Evolutionary conservation across 768 basidiomycete genomes (phyloP), one percentile per base, ranked within the genome.

Genomic region (Macrolepiota dolichaula): DNA sequence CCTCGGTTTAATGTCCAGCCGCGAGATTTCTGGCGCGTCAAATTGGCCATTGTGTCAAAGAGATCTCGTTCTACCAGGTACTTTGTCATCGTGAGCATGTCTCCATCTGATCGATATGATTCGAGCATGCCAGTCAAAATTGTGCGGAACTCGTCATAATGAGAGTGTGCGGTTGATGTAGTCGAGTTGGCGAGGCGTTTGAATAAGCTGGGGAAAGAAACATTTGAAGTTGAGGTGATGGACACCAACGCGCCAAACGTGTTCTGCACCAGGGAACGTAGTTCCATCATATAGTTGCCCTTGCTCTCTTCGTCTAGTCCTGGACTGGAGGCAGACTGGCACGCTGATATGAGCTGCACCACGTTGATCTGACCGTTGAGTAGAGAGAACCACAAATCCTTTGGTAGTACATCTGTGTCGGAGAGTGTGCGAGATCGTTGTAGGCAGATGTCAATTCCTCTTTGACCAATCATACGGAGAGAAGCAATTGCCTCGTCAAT

Each of bases 71-170:
- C 83, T 46, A 95, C 77, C 49, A 98, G 76, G 62, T 86, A 85
- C 64, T 89, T 92, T 24, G 94, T 91, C 67, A 96, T 94, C 46
- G 80, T 74, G 25, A 98, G 77, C 81, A 96, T 85, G 65, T 98
- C 96, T 27, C 91, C 92, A 64, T 99, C 96, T 3, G 90, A 86
- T 40, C 89, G 86, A 75, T 98, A 98, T 1, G 94, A 90, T 68
- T 96, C 94, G 67, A 98, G 74, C 93, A 98, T 99, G n/a, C 93
- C 91, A 0, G 87, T 88, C 32, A 99, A 79, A 62, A 99, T 95
- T 11, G 85, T 83, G 49, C 94, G 83, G 73, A 98, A 96, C 73
- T 98, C 96, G 22, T 88, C 86, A 73, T 98, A 98, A 27, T 87
- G 85, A 12, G 86, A 84, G 36, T 85, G 81, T 24, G 81, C 77